Conservation (phyloP, 495 filamentous ascomycete species). For the Xylaria castorea region DNA sequence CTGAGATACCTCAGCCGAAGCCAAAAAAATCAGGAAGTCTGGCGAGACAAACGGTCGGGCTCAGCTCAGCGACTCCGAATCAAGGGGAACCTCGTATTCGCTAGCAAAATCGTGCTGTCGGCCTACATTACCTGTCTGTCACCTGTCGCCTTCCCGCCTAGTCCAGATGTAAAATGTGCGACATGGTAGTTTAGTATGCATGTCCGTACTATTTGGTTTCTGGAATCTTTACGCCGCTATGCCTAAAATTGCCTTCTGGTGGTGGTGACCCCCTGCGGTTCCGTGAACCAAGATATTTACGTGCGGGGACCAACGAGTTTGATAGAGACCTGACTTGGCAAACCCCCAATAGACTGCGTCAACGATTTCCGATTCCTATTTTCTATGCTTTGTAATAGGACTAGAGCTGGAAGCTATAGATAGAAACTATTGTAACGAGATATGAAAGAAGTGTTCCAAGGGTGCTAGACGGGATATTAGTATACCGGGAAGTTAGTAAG, state of each 20-base stretch:
- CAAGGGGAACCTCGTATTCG: constrained; percentile 16
- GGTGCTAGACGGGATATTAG: background rate
- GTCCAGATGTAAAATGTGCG: background rate
- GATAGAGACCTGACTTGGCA: background rate
- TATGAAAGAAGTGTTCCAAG: background rate
- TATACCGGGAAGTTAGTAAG: background rate
- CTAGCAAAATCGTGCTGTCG: constrained; percentile 4
- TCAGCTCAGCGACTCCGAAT: constrained; percentile 10
- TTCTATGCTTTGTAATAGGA: background rate
- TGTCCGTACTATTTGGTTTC: background rate
- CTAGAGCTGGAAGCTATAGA: background rate
- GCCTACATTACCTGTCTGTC: background rate
- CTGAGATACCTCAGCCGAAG: background rate
- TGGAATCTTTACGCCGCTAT: background rate
- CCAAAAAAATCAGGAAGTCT: background rate
- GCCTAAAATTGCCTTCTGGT: background rate
- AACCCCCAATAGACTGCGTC: background rate
- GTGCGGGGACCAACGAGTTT: background rate
- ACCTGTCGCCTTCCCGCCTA: constrained; percentile 7
- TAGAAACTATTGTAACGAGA: background rate
- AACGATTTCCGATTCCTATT: background rate
- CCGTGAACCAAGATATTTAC: constrained; percentile 1
- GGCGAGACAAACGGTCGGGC: background rate
- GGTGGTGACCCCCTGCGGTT: background rate
- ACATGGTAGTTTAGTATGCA: background rate